Evolutionary conservation across 1,139 yeast species (phyloP), one percentile per base, ranked within the genome.

Genomic region (Yamadazyma dendronema): DNA sequence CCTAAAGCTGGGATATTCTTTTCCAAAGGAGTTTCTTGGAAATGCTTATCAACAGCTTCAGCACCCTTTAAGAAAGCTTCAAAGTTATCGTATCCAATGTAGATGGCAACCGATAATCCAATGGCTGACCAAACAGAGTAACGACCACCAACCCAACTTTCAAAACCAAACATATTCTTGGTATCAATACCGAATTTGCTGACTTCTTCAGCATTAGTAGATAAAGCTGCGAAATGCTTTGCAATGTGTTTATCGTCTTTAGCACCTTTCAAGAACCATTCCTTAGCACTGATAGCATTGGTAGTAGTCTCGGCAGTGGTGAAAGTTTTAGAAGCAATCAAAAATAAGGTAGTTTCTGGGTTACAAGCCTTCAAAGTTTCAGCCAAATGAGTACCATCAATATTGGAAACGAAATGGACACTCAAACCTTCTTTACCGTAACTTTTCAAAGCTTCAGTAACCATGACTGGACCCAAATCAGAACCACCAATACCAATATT

Each of bases 401-500:
- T 92, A 78, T 92, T 92, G 53, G 97, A 90, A 43, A 92, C 97
- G 65, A 89, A 92, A 72, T 92, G 96, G 38, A 79, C 96, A 47
- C 73, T 67, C 54, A 92, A 74, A 44, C 81, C 85, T 46, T 82
- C 81, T 56, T 83, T 74, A 46, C 90, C 72, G 67, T 92, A 92
- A 49, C 86, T 82, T 74, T 90, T 92, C 62, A 92, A 79, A 27
- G 98, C 97, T 71, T 92, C 97, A 43, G 97, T 89, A 52, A 92
- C 97, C 98, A 92, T 92, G 40, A 92, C 97, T 35, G 98, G 98
- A 54, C 98, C 98, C 57, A 92, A 78, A 65, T 92, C 98, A 22
- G 97, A 89, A 52, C 98, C 98, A 60, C 98, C 98, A 61, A 92
- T 92, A 67, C 98, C 98, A 57, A 92, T 87, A 76, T 92, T 92